Base-by-base conservation (phyloP, 148 eudicot species). In the Beta vulgaris region DNA sequence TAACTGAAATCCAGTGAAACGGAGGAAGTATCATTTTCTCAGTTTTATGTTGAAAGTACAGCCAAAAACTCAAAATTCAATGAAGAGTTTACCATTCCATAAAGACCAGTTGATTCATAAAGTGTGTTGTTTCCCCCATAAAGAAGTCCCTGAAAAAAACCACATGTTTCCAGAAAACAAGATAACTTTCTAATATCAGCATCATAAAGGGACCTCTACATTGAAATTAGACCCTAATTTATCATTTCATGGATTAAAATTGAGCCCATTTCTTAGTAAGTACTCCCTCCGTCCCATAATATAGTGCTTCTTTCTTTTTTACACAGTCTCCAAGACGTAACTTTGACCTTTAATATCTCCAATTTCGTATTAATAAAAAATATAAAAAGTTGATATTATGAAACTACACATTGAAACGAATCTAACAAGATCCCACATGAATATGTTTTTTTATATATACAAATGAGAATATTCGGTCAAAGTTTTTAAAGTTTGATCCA, bases 61-160 rank as follows among this genome's bases (percentile, higher is more conserved):
- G 26, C 26, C 34, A 28, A 5, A 12, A 58, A 25, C 62, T 58
- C 32, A 2, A 58, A 14, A 58, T 28, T 26, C 28, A 2, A 23
- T 25, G 18, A 55, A 77, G 54, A 68, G 79, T 75, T 76, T 62
- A 92, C 99, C 81, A 70, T 77, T 44, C 89, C 89, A 59, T 88
- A 29, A 44, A 92, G 89, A 72, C 99, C 99, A 54, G 97, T 95
- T 63, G 97, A 95, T 80, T 92, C 99, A 81, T 86, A 89, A 6
- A 95, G 84, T 32, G 92, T 88, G 75, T 95, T 85, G 73, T 92
- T 87, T 76, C 89, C 97, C 49, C 80, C 88, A 73, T 90, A 95
- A 15, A 92, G 69, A 84, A 95, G 94, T 77, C 99, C 99, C 99
- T 95, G 88, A 39, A 89, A 83, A 51, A 55, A 72, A 80, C 59